Conservation (phyloP, 2,329 filamentous ascomycete species). For the Aspergillus floridensis region DNA sequence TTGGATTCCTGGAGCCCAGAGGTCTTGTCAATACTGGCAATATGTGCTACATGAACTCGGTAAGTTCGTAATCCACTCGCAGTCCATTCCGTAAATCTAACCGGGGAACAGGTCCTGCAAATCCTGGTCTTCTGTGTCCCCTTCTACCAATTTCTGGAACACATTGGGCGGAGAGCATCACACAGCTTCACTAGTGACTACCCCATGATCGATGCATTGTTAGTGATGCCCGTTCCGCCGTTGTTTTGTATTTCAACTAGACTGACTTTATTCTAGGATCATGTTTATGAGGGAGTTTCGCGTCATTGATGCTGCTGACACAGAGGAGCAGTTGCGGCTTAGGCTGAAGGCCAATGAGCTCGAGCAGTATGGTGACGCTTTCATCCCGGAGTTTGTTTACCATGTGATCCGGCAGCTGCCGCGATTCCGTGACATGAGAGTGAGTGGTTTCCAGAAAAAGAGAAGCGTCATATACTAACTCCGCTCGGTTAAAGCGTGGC, state of each 20-base stretch:
- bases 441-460: conserved; percentile 45
- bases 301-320: conserved; percentile 73
- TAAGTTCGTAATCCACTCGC: conserved; percentile 54
- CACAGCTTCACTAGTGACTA: conserved; percentile 96
- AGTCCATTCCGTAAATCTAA: background rate
- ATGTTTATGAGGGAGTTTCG: conserved; percentile 94
- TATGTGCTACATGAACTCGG: conserved; percentile 99
- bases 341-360: conserved; percentile 78
- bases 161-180: conserved; percentile 75
- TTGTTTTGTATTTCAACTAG: background rate
- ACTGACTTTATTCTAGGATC: conserved; percentile 58
- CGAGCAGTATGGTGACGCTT: conserved; percentile 85
- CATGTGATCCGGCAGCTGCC: conserved; percentile 83
- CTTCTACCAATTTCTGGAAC: conserved; percentile 90
- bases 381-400: conserved; percentile 93
- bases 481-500: conserved; percentile 60
- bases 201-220: conserved; percentile 91
- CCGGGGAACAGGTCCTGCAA: conserved; percentile 72
- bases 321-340: conserved; percentile 69
- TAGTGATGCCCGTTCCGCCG: conserved; percentile 40
- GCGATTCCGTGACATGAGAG: conserved; percentile 87
- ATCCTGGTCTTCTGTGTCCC: conserved; percentile 89
- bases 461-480: conserved; percentile 1
- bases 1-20: conserved; percentile 84
- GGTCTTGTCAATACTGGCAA: conserved; percentile 96